Percentiles rank a stretch among this genome's conserved stretches.
Conservation (phyloP, 768 basidiomycete genomes). For the Kwoniella pini region DNA sequence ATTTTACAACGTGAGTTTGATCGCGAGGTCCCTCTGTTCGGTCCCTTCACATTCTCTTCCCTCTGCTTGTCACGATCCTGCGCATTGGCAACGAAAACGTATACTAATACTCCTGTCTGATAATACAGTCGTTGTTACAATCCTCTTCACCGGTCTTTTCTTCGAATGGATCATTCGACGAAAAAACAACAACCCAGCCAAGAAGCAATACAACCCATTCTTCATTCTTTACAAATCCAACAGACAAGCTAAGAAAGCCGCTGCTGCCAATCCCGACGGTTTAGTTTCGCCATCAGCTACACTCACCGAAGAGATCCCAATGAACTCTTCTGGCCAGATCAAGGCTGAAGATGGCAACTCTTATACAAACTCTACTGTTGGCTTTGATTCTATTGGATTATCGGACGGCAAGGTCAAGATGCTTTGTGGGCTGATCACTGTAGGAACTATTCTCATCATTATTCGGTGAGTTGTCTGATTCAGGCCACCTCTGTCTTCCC, state of each 20-base stretch:
- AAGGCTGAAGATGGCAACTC: neutral
- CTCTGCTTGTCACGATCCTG: neutral
- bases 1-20: constrained; percentile 60
- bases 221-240: constrained; percentile 3
- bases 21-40: too few relatives aligned
- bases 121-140: constrained; percentile 56
- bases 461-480: constrained; percentile 59
- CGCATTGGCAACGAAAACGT: neutral
- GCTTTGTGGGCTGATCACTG: constrained; percentile 10
- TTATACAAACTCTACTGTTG: too few relatives aligned
- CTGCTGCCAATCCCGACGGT: neutral
- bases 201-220: constrained; percentile 28
- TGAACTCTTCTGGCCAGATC: neutral
- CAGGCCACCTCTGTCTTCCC: neutral
- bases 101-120: neutral
- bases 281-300: neutral
- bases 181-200: constrained; percentile 36
- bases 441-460: constrained; percentile 57
- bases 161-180: constrained; percentile 60
- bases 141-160: constrained; percentile 57
- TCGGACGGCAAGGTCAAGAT: constrained; percentile 7
- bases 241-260: neutral
- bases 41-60: neutral
- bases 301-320: neutral
- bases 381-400: neutral